Conservation (phyloP, 2,329 filamentous ascomycete genomes). For the Penicillium sumatraense region DNA sequence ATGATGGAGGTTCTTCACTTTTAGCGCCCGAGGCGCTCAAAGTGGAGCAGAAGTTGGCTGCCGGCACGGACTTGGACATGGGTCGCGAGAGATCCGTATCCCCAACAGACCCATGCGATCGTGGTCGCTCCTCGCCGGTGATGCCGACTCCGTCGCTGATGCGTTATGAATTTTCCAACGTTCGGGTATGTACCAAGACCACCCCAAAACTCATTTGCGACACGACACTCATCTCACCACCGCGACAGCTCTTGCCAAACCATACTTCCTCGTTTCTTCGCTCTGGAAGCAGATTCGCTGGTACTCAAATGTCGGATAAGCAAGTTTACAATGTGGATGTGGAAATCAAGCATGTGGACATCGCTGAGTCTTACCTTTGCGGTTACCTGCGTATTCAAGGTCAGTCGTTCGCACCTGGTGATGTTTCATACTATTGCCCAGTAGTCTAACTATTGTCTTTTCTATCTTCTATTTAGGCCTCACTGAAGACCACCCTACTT, state of each 20-base stretch:
- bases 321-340: conserved; percentile 96
- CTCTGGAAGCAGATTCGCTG: conserved; percentile 83
- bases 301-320: conserved; percentile 90
- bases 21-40: conserved; percentile 32
- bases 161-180: conserved; percentile 60
- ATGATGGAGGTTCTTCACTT: conserved; percentile 30
- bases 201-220: conserved; percentile 4
- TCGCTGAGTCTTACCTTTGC: conserved; percentile 91
- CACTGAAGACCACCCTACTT: conserved; percentile 93
- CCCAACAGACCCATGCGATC: conserved; percentile 36
- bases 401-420: conserved; percentile 40
- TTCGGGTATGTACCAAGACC: conserved; percentile 57
- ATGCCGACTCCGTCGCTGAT: conserved; percentile 50
- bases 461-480: conserved; percentile 63
- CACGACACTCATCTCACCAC: conserved; percentile 12
- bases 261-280: conserved; percentile 86
- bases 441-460: conserved; percentile 10
- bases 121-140: conserved; percentile 34
- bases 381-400: conserved; percentile 96
- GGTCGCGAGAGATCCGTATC: conserved; percentile 38
- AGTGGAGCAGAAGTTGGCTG: conserved; percentile 33
- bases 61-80: conserved; percentile 37
- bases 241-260: conserved; percentile 69
- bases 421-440: background rate
- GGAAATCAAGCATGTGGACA: conserved; percentile 94